Conservation (phyloP, 2,329 filamentous ascomycete genomes). For the Claviceps africana region DNA sequence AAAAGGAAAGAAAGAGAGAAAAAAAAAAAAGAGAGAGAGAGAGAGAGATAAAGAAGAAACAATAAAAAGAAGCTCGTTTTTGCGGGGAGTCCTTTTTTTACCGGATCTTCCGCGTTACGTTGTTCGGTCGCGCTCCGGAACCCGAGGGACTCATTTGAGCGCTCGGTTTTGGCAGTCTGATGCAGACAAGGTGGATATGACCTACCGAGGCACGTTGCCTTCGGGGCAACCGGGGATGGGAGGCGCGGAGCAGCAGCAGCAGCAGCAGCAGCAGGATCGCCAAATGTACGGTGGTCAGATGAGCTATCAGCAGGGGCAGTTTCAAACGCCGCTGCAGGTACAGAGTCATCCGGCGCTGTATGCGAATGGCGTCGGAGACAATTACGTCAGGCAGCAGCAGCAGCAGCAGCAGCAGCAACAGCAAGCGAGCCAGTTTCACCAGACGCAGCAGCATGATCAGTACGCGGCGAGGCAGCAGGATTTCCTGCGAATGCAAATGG, state of each 20-base stretch:
- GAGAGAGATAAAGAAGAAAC: too few species aligned
- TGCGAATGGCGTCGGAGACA: constrained; percentile 4
- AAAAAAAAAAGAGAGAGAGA: too few species aligned
- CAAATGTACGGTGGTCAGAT: constrained; percentile 13
- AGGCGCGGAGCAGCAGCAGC: constrained; percentile 12
- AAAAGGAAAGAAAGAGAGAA: too few species aligned
- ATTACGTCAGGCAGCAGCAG: constrained; percentile 8
- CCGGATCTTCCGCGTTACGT: neutral
- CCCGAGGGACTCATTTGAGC: neutral
- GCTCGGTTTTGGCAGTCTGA: constrained; percentile 4
- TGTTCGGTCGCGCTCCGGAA: neutral
- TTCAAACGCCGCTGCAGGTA: constrained; percentile 12
- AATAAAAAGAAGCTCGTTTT: neutral
- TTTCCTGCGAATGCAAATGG: constrained; percentile 9
- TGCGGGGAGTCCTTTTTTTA: too few species aligned
- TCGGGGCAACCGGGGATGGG: constrained; percentile 15
- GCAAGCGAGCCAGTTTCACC: constrained; percentile 8
- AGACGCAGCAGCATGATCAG: constrained; percentile 11
- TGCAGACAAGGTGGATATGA: constrained; percentile 19
- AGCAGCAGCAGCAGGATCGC: constrained; percentile 5
- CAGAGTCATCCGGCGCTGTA: constrained; percentile 10
- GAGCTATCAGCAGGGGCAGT: constrained; percentile 12
- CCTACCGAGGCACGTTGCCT: constrained; percentile 19
- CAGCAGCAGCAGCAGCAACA: constrained; percentile 11
- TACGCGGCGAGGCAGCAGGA: constrained; percentile 13